A percentile compares a stretch with the other conserved stretches of the same genome.
These are phyloP conservation scores for Suillus placidus DNA, from an alignment of 768 basidiomycete genomes.

Conservation along the genomic window DNA sequence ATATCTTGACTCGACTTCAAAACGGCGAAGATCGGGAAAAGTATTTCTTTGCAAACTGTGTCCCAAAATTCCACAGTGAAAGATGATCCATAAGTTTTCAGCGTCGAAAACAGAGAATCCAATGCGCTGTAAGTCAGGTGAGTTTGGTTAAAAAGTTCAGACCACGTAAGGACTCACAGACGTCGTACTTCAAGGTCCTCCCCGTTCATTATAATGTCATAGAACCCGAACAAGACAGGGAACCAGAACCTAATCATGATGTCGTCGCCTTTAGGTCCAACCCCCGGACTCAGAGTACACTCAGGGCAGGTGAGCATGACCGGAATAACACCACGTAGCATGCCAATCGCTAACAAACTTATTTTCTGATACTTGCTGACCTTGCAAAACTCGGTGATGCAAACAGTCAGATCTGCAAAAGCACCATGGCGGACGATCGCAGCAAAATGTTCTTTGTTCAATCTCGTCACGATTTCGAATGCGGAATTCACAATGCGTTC, in stretches of 20 bases:
- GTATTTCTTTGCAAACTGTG: conserved; percentile 91
- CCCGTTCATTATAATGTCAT: conserved; percentile 99
- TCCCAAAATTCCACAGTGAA: conserved; percentile 97
- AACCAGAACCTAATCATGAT: conserved; percentile 97
- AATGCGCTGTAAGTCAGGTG: conserved; percentile 66
- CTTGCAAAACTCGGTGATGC: conserved; percentile 99
- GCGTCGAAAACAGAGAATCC: conserved; percentile 93
- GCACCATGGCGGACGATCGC: conserved; percentile 93
- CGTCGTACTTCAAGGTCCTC: conserved; percentile 97
- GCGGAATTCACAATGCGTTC: conserved; percentile 92
- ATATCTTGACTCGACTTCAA: conserved; percentile 91
- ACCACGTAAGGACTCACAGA: conserved; percentile 61
- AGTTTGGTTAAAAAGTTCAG: conserved; percentile 6
- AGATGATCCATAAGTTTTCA: conserved; percentile 84
- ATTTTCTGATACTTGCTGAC: conserved; percentile 99
- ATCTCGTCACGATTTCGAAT: conserved; percentile 91
- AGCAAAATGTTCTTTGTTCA: conserved; percentile 89
- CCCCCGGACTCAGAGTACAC: conserved; percentile 43
- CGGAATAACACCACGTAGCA: conserved; percentile 91
- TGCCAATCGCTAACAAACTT: conserved; percentile 92
- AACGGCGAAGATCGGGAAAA: conserved; percentile 98
- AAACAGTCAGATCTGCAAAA: conserved; percentile 94
- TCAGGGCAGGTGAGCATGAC: conserved; percentile 88
- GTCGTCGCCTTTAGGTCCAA: conserved; percentile 60
- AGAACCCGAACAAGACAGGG: conserved; percentile 96